These are phyloP conservation scores for Heliamphora exappendiculata DNA, from an alignment of 148 eudicot species.

Conservation along the genomic window DNA sequence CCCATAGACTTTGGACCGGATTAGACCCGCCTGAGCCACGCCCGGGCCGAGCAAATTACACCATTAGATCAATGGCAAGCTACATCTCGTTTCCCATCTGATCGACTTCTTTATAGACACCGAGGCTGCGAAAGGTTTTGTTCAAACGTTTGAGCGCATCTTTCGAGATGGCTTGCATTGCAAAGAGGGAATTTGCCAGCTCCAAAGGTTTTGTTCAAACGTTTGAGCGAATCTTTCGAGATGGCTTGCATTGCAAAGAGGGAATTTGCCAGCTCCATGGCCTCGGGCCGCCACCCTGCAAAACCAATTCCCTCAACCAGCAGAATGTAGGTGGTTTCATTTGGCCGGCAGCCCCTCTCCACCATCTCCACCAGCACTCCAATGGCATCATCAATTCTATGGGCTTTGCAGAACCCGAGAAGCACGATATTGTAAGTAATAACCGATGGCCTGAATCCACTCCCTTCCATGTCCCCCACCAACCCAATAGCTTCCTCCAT, in stretches of 20 bases:
- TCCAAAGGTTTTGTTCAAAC: conserved; percentile 52
- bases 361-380: conserved; percentile 48
- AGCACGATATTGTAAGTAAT: conserved; percentile 54
- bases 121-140: conserved; percentile 37
- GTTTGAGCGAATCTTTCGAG: conserved; percentile 32
- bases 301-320: conserved; percentile 65
- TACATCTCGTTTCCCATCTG: conserved; percentile 9
- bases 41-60: too few relatives aligned
- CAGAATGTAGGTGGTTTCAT: conserved; percentile 56
- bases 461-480: conserved; percentile 41
- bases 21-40: too few relatives aligned
- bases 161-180: conserved; percentile 31
- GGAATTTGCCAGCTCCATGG: conserved; percentile 47
- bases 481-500: conserved; percentile 51
- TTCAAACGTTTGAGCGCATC: conserved; percentile 40
- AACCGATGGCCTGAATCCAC: conserved; percentile 35
- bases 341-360: conserved; percentile 41
- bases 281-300: conserved; percentile 52
- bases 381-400: conserved; percentile 48
- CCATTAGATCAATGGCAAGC: not conserved
- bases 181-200: conserved; percentile 33
- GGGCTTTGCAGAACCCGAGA: conserved; percentile 64
- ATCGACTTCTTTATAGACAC: conserved; percentile 22
- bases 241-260: conserved; percentile 31
- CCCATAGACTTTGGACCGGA: too few relatives aligned